Conservation (phyloP, 177 flowering plant species). For the Vitis hybrid region DNA sequence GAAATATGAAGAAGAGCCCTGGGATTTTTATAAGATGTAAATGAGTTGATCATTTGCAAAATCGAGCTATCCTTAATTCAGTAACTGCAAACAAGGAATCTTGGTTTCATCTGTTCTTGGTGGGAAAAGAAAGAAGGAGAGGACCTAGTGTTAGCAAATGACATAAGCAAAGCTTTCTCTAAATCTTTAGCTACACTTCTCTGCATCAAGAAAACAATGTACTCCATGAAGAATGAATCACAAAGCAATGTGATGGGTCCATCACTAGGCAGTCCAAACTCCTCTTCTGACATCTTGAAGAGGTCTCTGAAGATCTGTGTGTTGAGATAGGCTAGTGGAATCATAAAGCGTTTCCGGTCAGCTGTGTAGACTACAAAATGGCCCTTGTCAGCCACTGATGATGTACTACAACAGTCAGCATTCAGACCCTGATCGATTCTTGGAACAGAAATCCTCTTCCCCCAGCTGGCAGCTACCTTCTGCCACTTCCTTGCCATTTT, state of each 20-base stretch:
- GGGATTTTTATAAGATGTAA: too few relatives aligned
- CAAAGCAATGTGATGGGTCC: constrained; percentile 17
- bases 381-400: neutral
- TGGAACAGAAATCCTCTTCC: constrained; percentile 8
- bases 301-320: constrained; percentile 24
- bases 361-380: constrained; percentile 23
- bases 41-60: too few relatives aligned
- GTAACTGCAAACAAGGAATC: too few relatives aligned
- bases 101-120: too few relatives aligned
- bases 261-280: constrained; percentile 20
- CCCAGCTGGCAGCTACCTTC: constrained; percentile 9
- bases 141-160: constrained; percentile 4
- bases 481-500: constrained; percentile 27
- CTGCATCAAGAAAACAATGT: neutral
- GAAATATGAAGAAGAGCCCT: too few relatives aligned
- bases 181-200: constrained; percentile 1
- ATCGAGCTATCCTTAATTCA: too few relatives aligned
- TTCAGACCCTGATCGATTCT: neutral
- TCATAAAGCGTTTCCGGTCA: constrained; percentile 14
- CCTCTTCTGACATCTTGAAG: constrained; percentile 32
- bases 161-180: constrained; percentile 12
- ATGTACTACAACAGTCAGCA: neutral
- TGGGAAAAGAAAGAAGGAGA: neutral
- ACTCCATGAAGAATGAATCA: constrained; percentile 20
- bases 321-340: constrained; percentile 26